Conservation (phyloP, 192 early-diverging fungal genomes). For the Funneliformis geosporum region DNA sequence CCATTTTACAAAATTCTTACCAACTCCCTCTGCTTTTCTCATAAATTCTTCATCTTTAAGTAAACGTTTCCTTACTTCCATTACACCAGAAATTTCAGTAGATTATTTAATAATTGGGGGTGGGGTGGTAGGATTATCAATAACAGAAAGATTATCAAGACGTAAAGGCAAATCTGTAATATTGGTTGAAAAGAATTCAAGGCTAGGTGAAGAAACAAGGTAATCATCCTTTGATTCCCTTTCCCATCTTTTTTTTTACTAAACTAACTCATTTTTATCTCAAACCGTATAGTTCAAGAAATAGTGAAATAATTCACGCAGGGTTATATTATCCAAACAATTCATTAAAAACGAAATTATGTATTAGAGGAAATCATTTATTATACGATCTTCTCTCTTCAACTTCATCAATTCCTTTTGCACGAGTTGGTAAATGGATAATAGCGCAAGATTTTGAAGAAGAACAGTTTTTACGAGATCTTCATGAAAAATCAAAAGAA, state of each 20-base stretch:
- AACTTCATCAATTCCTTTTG: constrained; percentile 54
- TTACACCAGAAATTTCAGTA: constrained; percentile 49
- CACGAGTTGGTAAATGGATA: constrained; percentile 75
- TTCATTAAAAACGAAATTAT: constrained; percentile 74
- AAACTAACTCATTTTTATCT: background rate
- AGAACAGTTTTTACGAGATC: constrained; percentile 50
- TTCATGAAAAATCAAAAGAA: constrained; percentile 57
- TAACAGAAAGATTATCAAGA: constrained; percentile 63
- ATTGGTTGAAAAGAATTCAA: constrained; percentile 67
- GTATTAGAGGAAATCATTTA: constrained; percentile 72
- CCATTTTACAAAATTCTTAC: no score
- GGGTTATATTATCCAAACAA: constrained; percentile 80
- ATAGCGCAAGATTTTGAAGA: constrained; percentile 63
- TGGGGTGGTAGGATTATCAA: constrained; percentile 79
- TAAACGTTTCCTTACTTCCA: background rate
- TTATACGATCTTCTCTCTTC: constrained; percentile 61
- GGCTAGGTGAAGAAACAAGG: constrained; percentile 72
- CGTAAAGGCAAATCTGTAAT: constrained; percentile 50
- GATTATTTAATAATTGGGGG: constrained; percentile 78
- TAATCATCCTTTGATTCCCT: constrained; percentile 8
- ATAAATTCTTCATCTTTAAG: no score
- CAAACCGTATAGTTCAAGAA: constrained; percentile 59
- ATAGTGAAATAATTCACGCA: constrained; percentile 89
- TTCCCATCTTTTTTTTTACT: background rate
- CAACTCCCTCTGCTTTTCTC: no score